A percentile compares a stretch with the other conserved stretches of the same genome.
phyloP scores from a whole-genome alignment of 2,329 filamentous ascomycete genomes.

The Colletotrichum chrysophilum region DNA sequence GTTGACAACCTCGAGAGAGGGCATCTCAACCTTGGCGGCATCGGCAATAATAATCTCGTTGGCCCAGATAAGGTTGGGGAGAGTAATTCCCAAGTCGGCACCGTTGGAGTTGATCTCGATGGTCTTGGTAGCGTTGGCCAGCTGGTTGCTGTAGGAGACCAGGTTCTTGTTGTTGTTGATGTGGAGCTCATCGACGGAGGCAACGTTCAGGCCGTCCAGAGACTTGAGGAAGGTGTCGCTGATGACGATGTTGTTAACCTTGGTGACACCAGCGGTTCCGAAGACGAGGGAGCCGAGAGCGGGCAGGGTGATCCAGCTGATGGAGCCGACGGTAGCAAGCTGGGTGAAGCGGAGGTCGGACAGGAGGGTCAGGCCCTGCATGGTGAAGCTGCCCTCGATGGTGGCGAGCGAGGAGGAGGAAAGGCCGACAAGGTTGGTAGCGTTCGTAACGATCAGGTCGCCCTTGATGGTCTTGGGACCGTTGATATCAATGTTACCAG shows the following conservation, averaged over 20 bases:
- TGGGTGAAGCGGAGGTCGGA: constrained; percentile 69
- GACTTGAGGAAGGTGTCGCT: constrained; percentile 84
- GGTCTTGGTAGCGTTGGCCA: constrained; percentile 74
- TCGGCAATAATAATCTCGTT: constrained; percentile 67
- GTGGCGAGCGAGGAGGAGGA: constrained; percentile 63
- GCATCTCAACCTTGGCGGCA: constrained; percentile 75
- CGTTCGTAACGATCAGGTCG: constrained; percentile 66
- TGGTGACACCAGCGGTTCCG: constrained; percentile 62
- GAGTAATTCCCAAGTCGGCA: constrained; percentile 69
- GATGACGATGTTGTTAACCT: constrained; percentile 74
- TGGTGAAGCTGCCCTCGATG: constrained; percentile 73
- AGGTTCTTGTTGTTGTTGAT: constrained; percentile 92
- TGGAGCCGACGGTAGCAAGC: constrained; percentile 68
- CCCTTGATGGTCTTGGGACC: constrained; percentile 63
- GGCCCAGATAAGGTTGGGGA: constrained; percentile 76
- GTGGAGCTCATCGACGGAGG: constrained; percentile 73
- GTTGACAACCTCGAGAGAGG: constrained; percentile 75
- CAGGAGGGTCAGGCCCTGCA: constrained; percentile 73
- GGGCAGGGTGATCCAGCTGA: constrained; percentile 77
- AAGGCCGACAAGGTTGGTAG: constrained; percentile 64
- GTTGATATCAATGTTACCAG: constrained; percentile 65
- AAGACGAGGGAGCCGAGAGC: constrained; percentile 56
- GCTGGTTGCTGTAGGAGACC: constrained; percentile 74
- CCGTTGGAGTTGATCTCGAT: constrained; percentile 85
- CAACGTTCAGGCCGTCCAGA: constrained; percentile 82